Evolutionary conservation across 148 eudicot genomes (phyloP), one percentile per base, ranked within the genome.

Genomic region (Persicaria maculosa): DNA sequence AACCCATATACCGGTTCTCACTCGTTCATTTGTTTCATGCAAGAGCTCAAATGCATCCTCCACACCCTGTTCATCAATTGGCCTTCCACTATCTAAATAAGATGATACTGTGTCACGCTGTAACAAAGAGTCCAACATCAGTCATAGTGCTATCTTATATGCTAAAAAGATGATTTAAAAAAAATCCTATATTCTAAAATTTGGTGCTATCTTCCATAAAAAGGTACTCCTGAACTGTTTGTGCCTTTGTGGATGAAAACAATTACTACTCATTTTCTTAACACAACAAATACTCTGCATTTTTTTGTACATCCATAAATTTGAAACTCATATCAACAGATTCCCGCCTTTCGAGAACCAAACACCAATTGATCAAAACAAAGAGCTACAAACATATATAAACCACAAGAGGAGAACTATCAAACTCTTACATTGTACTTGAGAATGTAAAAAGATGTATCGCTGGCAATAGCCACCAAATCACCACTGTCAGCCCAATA

Each of bases 401-500:
- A 72, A 6, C 47, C 20, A 50, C 61, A 74, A 55, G 68, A 69
- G 52, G 14, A n/a, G 43, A 53, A 7, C 7, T 36, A 67, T 48
- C 3, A 70, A 72, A 73, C 67, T 57, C 98, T 86, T 59, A 95
- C 99, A 86, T 89, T 95, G 81, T 87, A 95, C 84, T 92, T 90
- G 14, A 95, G 88, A 75, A 95, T 90, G 89, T 92, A 92, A 82
- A 95, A 95, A 75, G 94, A 95, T 76, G 99, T 55, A 81, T 95
- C 99, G 74, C 99, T 92, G 52, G 97, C 96, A 77, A 95, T 95
- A 77, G 97, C 92, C 87, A 95, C 96, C 81, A 90, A 79, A 76
- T 92, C 99, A 77, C 99, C 99, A 80, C 99, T 89, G 74, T 95
- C 99, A 78, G 99, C 99, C 99, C 99, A 95, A 85, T 89, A 95